Evolutionary conservation across 371 early-diverging fungal genomes (phyloP).

Genomic region (Rhizopus arrhizus): DNA sequence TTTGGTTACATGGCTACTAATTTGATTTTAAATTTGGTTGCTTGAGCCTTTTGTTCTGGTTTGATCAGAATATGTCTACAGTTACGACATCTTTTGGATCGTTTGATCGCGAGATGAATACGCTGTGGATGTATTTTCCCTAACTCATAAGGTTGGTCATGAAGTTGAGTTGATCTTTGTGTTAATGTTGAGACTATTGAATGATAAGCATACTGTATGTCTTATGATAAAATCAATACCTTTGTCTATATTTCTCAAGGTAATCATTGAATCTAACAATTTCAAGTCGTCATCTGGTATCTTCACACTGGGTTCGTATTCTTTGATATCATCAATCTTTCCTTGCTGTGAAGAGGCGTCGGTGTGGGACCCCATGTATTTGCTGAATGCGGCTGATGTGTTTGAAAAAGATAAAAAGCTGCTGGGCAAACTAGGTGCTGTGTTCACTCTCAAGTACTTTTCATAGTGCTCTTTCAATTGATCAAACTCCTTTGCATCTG

Average conservation of each 20-base stretch:
- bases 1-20: constrained; percentile 73
- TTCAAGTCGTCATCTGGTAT: constrained; percentile 52
- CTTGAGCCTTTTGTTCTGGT: constrained; percentile 90
- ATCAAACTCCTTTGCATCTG: constrained; percentile 82
- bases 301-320: constrained; percentile 53
- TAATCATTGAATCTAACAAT: constrained; percentile 52
- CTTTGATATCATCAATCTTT: constrained; percentile 53
- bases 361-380: constrained; percentile 41
- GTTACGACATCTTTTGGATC: constrained; percentile 80
- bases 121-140: constrained; percentile 78
- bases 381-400: constrained; percentile 40
- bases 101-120: constrained; percentile 83
- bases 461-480: constrained; percentile 82
- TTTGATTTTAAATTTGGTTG: constrained; percentile 85
- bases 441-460: constrained; percentile 58
- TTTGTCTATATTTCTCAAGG: constrained; percentile 46
- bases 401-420: constrained; percentile 46
- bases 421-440: constrained; percentile 43
- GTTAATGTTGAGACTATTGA: constrained; percentile 62
- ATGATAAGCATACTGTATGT: not conserved
- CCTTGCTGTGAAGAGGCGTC: constrained; percentile 31
- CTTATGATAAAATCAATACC: constrained; percentile 13
- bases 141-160: constrained; percentile 66
- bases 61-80: constrained; percentile 90
- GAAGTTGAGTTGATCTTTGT: constrained; percentile 70